Evolutionary conservation across 495 filamentous ascomycete genomes (phyloP).

Genomic region (Apodospora peruviana): DNA sequence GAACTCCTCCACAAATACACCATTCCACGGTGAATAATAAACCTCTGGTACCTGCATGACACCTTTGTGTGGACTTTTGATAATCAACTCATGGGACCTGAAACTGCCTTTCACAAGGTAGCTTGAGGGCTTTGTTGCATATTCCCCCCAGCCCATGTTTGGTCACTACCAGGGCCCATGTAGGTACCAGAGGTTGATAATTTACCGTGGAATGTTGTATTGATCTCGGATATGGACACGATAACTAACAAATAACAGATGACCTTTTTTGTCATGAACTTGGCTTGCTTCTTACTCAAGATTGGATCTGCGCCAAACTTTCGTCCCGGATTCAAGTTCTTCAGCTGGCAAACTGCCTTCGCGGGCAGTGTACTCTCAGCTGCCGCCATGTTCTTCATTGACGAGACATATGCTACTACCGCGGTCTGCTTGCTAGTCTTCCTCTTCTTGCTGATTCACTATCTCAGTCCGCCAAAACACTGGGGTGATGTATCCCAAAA

Average conservation of each 20-base stretch:
- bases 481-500: conserved; percentile 87
- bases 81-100: no score
- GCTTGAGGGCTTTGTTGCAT: no score
- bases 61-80: no score
- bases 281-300: conserved; percentile 83
- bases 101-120: no score
- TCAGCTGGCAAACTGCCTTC: conserved; percentile 79
- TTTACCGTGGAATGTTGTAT: no score
- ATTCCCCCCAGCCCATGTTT: no score
- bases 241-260: conserved; percentile 36
- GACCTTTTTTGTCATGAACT: conserved; percentile 72
- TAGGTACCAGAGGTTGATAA: no score
- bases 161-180: no score
- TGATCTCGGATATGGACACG: no score
- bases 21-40: no score
- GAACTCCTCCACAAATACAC: no score
- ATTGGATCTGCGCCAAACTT: conserved; percentile 94
- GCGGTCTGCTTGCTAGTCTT: conserved; percentile 69
- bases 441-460: conserved; percentile 81
- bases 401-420: conserved; percentile 72
- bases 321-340: conserved; percentile 80
- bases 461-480: conserved; percentile 73
- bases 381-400: conserved; percentile 83
- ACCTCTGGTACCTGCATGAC: no score
- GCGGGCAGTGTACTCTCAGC: conserved; percentile 68